Evolutionary conservation across 352 stramenopile species (phyloP).

Genomic region (Phytophthora macrochlamydospora): DNA sequence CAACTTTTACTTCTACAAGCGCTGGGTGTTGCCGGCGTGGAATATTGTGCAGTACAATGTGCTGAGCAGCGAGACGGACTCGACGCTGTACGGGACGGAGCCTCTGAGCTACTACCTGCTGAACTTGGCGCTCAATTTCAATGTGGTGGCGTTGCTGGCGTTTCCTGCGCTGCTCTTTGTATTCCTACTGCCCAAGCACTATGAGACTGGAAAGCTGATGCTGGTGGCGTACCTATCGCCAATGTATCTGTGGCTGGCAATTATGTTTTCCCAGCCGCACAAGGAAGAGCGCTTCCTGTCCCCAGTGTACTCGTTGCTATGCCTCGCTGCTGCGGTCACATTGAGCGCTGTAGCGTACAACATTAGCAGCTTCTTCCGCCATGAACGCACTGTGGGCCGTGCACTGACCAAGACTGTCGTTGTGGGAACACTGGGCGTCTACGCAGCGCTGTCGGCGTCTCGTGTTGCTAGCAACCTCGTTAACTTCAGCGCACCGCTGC

Average conservation of each 20-base stretch:
- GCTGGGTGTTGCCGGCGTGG: constrained; percentile 82
- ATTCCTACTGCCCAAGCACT: constrained; percentile 42
- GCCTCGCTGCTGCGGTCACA: background rate
- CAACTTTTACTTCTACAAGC: constrained; percentile 85
- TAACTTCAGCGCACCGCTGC: constrained; percentile 75
- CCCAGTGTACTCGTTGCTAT: constrained; percentile 87
- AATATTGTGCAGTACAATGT: constrained; percentile 98
- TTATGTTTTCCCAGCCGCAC: constrained; percentile 95
- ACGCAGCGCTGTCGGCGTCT: constrained; percentile 58
- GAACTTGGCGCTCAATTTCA: constrained; percentile 97
- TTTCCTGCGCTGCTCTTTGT: constrained; percentile 42
- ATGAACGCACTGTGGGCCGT: constrained; percentile 22
- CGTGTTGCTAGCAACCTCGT: constrained; percentile 68
- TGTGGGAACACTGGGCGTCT: constrained; percentile 46
- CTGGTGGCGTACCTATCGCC: constrained; percentile 57
- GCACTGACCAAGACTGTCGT: constrained; percentile 32
- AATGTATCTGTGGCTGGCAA: constrained; percentile 91
- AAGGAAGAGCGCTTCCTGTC: constrained; percentile 99
- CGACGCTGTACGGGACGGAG: constrained; percentile 97
- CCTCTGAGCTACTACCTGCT: constrained; percentile 94
- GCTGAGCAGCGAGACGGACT: constrained; percentile 87
- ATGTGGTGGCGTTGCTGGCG: constrained; percentile 84
- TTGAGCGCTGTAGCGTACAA: constrained; percentile 8
- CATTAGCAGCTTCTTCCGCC: constrained; percentile 35
- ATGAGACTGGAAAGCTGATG: constrained; percentile 34